phyloP scores from a whole-genome alignment of 495 filamentous ascomycete species.

The Aspergillus panamensis region DNA sequence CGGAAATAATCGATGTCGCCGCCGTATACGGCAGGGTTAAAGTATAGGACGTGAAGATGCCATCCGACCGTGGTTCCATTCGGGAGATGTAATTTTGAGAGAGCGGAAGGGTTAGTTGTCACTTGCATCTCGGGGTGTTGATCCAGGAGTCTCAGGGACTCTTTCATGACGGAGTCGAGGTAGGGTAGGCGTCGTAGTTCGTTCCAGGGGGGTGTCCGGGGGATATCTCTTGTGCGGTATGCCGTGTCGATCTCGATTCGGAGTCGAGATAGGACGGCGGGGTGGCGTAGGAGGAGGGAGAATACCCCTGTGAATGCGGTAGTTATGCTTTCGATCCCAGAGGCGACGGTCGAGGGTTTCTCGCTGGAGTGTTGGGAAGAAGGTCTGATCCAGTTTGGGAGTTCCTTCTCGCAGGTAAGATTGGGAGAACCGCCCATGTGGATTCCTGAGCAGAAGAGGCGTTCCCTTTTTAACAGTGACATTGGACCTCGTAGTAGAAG shows the following conservation, averaged over 20 bases:
- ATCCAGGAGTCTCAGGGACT: conserved; percentile 31
- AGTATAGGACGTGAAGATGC: conserved; percentile 24
- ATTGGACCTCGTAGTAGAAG: conserved; percentile 13
- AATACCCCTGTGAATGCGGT: conserved; percentile 14
- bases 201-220: conserved; percentile 5
- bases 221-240: neutral
- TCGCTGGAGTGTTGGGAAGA: neutral
- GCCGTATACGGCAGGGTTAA: conserved; percentile 42
- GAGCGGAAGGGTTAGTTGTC: conserved; percentile 9
- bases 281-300: conserved; percentile 6
- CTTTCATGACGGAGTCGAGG: conserved; percentile 30
- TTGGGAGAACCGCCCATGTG: neutral
- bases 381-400: neutral
- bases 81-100: conserved; percentile 28
- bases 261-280: conserved; percentile 6
- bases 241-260: conserved; percentile 16
- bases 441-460: neutral
- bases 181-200: conserved; percentile 18
- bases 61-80: conserved; percentile 22
- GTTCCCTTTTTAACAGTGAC: conserved; percentile 11
- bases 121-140: conserved; percentile 27
- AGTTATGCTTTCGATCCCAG: neutral
- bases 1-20: conserved; percentile 44
- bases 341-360: neutral
- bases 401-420: neutral